These are phyloP conservation scores for Penicillium diatomitis DNA, from an alignment of 495 filamentous ascomycete species.

Conservation along the genomic window DNA sequence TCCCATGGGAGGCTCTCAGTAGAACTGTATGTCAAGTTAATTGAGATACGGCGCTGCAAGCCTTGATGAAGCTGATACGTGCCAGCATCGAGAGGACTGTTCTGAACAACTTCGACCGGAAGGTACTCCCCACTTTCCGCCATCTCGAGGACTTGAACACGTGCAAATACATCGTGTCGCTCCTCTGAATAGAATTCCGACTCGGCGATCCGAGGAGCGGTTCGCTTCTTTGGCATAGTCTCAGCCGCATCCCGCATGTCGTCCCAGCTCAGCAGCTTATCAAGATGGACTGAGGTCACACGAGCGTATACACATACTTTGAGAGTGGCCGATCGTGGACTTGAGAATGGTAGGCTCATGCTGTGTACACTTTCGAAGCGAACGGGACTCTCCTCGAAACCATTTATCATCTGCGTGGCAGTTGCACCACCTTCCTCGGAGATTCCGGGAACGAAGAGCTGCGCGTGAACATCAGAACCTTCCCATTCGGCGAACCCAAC, in stretches of 20 bases:
- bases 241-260: slow-evolving; percentile 74
- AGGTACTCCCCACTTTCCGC: slow-evolving; percentile 84
- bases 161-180: slow-evolving; percentile 83
- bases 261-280: slow-evolving; percentile 97
- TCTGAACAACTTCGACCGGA: slow-evolving; percentile 87
- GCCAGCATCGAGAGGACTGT: slow-evolving; percentile 68
- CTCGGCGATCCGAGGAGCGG: slow-evolving; percentile 71
- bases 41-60: slow-evolving; percentile 76
- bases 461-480: slow-evolving; percentile 90
- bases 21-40: slow-evolving; percentile 82
- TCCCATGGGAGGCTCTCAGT: slow-evolving; percentile 81
- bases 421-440: slow-evolving; percentile 87
- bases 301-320: slow-evolving; percentile 91
- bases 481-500: slow-evolving; percentile 93
- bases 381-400: slow-evolving; percentile 91
- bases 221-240: slow-evolving; percentile 45
- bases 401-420: slow-evolving; percentile 88
- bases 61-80: slow-evolving; percentile 94
- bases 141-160: slow-evolving; percentile 80
- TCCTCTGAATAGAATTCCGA: slow-evolving; percentile 88
- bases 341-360: slow-evolving; percentile 91
- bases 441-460: slow-evolving; percentile 87
- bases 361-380: slow-evolving; percentile 96
- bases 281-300: slow-evolving; percentile 87
- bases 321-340: slow-evolving; percentile 62